A percentile compares a stretch with the other conserved stretches of the same genome.
Conservation (phyloP, 139 green algal genomes). For the Astrephomene gubernaculifera region DNA sequence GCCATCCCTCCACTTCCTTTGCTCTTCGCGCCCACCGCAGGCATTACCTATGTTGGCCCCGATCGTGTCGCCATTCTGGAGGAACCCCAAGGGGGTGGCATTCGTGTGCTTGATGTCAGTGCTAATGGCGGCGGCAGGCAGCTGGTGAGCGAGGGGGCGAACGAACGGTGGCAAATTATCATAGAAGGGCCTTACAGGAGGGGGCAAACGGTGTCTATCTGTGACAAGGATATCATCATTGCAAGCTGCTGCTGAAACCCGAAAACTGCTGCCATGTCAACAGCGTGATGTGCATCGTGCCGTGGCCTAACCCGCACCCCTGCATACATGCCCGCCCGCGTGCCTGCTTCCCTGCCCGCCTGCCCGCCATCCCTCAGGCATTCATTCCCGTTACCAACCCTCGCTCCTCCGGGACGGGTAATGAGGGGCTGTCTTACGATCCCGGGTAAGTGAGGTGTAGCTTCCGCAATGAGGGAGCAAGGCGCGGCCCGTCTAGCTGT, state of each 20-base stretch:
- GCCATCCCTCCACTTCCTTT: no score
- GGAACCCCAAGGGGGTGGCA: background rate
- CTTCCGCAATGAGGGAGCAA: no score
- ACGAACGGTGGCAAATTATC: background rate
- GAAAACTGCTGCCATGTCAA: no score
- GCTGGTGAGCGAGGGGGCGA: background rate
- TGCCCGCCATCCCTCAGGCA: background rate
- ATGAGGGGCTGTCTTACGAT: constrained; percentile 10
- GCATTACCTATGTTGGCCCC: background rate
- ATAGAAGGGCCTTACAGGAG: no score
- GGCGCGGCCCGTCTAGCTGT: no score
- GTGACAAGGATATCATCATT: no score
- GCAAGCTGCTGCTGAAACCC: no score
- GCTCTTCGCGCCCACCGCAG: background rate
- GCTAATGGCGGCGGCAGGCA: background rate
- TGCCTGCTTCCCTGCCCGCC: no score
- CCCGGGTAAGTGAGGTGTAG: background rate
- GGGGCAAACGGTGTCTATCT: no score
- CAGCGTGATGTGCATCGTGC: no score
- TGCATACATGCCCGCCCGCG: no score
- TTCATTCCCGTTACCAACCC: constrained; percentile 1
- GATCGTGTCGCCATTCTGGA: constrained; percentile 17
- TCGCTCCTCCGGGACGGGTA: background rate
- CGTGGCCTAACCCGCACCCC: no score
- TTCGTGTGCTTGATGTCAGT: constrained; percentile 21